A percentile compares a stretch with the other conserved stretches of the same genome.
Conservation (phyloP, 1,284 basidiomycete genomes). For the Boletus mariae region DNA sequence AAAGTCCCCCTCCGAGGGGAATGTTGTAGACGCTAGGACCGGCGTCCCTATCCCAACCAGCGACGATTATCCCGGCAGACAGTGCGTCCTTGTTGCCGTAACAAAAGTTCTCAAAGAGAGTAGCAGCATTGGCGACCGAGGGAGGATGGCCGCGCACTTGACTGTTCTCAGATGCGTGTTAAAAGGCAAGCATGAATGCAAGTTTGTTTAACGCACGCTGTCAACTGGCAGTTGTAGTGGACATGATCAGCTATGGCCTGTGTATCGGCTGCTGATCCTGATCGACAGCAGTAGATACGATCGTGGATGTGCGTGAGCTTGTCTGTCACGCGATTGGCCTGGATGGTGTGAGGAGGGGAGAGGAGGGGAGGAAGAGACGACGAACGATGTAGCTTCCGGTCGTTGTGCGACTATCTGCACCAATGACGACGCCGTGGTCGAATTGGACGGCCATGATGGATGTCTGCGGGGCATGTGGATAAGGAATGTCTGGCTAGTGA, state of each 20-base stretch:
- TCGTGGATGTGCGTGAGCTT: constrained; percentile 97
- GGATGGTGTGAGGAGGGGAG: constrained; percentile 3
- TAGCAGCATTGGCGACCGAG: constrained; percentile 79
- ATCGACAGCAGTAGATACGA: constrained; percentile 98
- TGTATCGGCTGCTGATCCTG: constrained; percentile 96
- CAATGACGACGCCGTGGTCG: constrained; percentile 91
- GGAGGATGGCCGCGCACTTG: constrained; percentile 69
- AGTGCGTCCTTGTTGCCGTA: constrained; percentile 93
- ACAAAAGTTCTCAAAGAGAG: constrained; percentile 85
- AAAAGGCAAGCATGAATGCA: not conserved
- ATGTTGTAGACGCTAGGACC: constrained; percentile 98
- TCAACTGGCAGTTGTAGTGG: constrained; percentile 83
- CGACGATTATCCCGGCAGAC: constrained; percentile 95
- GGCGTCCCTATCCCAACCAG: constrained; percentile 91
- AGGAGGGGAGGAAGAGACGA: constrained; percentile 3
- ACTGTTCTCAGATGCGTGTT: constrained; percentile 38
- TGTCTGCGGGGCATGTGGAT: constrained; percentile 53
- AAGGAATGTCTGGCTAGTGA: not conserved
- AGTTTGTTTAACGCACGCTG: constrained; percentile 46
- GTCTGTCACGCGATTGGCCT: constrained; percentile 98
- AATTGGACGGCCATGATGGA: constrained; percentile 99
- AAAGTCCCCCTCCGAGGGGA: constrained; percentile 89
- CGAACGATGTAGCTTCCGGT: constrained; percentile 94
- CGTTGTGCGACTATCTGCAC: constrained; percentile 96
- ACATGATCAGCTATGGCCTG: constrained; percentile 95